These are phyloP conservation scores for Aureobasidium subglaciale DNA, from an alignment of 2,329 filamentous ascomycete genomes.

Conservation along the genomic window DNA sequence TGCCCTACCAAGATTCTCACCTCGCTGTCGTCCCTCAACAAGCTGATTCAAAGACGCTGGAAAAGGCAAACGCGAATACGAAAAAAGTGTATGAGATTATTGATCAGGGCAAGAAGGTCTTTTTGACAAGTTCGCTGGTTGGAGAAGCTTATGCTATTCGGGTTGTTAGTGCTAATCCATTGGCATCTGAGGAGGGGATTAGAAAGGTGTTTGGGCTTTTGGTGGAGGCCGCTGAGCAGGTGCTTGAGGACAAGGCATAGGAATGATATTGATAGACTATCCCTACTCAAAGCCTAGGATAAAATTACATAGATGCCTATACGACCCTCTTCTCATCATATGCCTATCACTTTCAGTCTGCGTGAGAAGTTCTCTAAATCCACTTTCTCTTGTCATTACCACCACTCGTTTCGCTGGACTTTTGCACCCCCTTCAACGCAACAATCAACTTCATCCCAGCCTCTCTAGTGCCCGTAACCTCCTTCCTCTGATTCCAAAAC, in stretches of 20 bases:
- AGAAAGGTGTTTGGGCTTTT: conserved; percentile 67
- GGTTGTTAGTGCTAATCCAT: conserved; percentile 65
- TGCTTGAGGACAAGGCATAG: conserved; percentile 27
- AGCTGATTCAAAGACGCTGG: conserved; percentile 35
- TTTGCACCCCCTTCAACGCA: neutral
- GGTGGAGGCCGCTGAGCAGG: conserved; percentile 55
- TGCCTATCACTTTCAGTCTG: too few relatives aligned
- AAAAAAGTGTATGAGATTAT: conserved; percentile 68
- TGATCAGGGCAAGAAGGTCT: conserved; percentile 69
- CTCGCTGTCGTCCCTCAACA: conserved; percentile 22
- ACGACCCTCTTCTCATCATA: too few relatives aligned
- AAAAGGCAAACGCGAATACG: conserved; percentile 60
- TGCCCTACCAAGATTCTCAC: conserved; percentile 26
- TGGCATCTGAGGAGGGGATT: conserved; percentile 66
- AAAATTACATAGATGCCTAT: too few relatives aligned
- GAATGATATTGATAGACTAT: too few relatives aligned
- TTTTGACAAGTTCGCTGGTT: conserved; percentile 70
- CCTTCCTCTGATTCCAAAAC: neutral
- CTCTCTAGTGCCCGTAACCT: neutral
- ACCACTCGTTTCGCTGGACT: neutral
- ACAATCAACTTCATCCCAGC: conserved; percentile 1
- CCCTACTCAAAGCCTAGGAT: too few relatives aligned
- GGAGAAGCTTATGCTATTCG: conserved; percentile 70
- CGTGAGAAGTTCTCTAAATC: neutral
- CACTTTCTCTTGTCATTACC: conserved; percentile 1